Base-by-base conservation (phyloP, 176 grass and related monocot species). In the Cymbopogon citratus region DNA sequence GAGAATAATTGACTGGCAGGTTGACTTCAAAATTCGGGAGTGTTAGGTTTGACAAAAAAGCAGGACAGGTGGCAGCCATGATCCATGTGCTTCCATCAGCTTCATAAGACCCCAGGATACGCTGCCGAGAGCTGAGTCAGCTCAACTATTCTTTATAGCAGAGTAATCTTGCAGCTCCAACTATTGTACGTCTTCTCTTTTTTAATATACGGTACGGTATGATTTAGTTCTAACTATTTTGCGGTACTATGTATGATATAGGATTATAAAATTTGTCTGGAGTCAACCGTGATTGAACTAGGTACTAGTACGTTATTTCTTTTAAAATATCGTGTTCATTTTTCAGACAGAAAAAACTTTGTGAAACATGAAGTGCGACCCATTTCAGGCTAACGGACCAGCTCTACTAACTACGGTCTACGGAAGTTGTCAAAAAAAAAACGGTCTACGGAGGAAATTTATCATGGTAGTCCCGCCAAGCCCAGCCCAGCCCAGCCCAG, bases 41-140 rank as follows among this genome's bases (percentile, higher is more conserved):
- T 77, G 26, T 60, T 84, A n/a, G 33, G 29, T 69, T 74, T 88
- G 81, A 68, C 76, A 51, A 80, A 14, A 14, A 63, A 52, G 4
- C 19, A 26, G 52, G 87, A 81, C 82, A 81, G 52, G 77, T 89
- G 87, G 71, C 72, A 54, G 5, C 71, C 38, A 69, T 35, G 63
- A 80, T 84, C 27, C 38, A 70, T 63, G 79, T 80, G 39, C 81
- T 80, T 69, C 63, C 31, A 27, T 69, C 40, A 81, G 21, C 48
- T 75, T 33, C 29, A 54, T 41, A 38, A 24, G 35, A 64, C 28
- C 39, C 63, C 62, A 52, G 21, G 41, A 72, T 62, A 45, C 36
- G 23, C 1, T 70, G 24, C 19, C 39, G 13, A 16, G 13, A 16
- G 31, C 75, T 39, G 63, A 80, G 21, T n/a, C 27, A 69, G 49